Base-by-base conservation (phyloP, 495 filamentous ascomycete species). In the Neurospora terricola region DNA sequence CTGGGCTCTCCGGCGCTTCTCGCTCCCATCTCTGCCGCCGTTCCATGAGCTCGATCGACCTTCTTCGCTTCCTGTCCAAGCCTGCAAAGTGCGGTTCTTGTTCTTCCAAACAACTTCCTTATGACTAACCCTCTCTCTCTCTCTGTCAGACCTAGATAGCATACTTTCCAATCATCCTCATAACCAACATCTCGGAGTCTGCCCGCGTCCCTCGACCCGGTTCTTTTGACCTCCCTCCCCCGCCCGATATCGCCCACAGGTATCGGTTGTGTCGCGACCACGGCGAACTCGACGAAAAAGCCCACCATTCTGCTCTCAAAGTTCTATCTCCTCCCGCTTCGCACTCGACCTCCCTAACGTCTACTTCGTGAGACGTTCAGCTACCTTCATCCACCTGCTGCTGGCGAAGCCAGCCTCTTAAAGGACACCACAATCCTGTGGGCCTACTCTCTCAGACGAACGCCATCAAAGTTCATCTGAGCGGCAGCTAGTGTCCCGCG, bases 371-470 rank as follows among this genome's bases (percentile, higher is more conserved):
- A 85, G 87, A 89, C 88, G 86, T 87, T 85, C 72, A 75, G 78
- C n/a, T 79, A 77, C 76, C 81, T 66, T 76, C 68, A 73, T 76
- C 71, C 37, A 23, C 69, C 40, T 85, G 83, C 77, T 80, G 88
- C 90, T 91, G 88, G 87, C 87, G 84, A 79, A 78, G 84, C 84
- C 84, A 86, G 84, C 86, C 83, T 81, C 78, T 75, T 79, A 69
- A 77, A 73, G 77, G 75, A 76, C 77, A 80, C 80, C 84, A 85
- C 83, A 81, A 80, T 86, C 86, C 88, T 90, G 91, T 95, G 93
- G 93, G 93, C 93, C 93, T 94, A 93, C 93, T 94, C 90, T 94
- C 91, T 93, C 92, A 91, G 89, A 86, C 92, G 92, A 85, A 90
- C 90, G 90, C 88, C 87, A 87, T 66, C 89, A 90, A 89, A 87